These are phyloP conservation scores for Polyplosphaeria fusca DNA, from an alignment of 495 filamentous ascomycete genomes.

Conservation along the genomic window DNA sequence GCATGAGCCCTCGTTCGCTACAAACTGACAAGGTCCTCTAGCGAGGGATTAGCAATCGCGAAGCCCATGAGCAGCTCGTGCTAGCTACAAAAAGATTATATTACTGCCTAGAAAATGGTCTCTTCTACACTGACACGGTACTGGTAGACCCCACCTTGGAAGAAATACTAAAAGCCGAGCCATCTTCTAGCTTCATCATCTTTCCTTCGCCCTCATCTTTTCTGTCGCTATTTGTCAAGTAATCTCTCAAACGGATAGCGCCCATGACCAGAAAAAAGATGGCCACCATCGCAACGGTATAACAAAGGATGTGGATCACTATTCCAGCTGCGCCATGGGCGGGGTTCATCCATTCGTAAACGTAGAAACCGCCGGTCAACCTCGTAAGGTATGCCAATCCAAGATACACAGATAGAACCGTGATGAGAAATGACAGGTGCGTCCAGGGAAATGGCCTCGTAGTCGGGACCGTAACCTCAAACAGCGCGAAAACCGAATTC, in stretches of 20 bases:
- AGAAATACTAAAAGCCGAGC: neutral
- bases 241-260: neutral
- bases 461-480: conserved; percentile 65
- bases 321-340: neutral
- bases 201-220: neutral
- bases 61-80: too few relatives aligned
- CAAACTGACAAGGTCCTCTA: too few relatives aligned
- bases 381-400: conserved; percentile 68
- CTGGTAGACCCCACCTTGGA: too few relatives aligned
- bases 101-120: too few relatives aligned
- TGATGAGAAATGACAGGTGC: conserved; percentile 53
- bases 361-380: conserved; percentile 65
- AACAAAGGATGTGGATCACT: neutral
- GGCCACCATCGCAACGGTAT: neutral
- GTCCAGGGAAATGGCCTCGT: conserved; percentile 53
- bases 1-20: too few relatives aligned
- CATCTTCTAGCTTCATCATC: neutral
- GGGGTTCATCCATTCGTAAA: conserved; percentile 48
- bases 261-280: neutral
- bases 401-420: conserved; percentile 65
- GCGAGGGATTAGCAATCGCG: too few relatives aligned
- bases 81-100: too few relatives aligned
- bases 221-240: neutral
- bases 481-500: conserved; percentile 64
- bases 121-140: too few relatives aligned